phyloP scores from a whole-genome alignment of 768 basidiomycete species.

The Trametopsis cervina region DNA sequence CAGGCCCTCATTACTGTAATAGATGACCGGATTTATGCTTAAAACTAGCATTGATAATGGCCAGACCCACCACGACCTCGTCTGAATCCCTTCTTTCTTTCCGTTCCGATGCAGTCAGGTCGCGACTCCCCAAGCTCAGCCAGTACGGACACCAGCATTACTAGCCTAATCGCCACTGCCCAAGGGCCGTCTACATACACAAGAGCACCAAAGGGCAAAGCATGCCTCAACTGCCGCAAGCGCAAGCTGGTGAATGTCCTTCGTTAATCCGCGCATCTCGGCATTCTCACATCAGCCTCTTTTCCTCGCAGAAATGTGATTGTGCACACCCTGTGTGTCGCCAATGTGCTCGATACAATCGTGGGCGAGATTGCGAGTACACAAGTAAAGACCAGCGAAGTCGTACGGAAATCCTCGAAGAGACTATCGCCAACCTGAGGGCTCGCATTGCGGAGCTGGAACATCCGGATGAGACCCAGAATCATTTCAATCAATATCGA shows the following conservation, averaged over 20 bases:
- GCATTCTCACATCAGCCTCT: neutral
- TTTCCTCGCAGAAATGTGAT: conserved; percentile 53
- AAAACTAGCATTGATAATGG: no score
- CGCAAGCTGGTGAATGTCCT: conserved; percentile 19
- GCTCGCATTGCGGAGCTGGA: conserved; percentile 37
- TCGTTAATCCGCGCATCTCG: neutral
- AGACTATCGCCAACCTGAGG: conserved; percentile 49
- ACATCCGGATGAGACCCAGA: neutral
- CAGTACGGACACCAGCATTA: neutral
- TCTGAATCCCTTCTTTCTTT: neutral
- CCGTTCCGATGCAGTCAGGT: neutral
- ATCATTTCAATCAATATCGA: conserved; percentile 1
- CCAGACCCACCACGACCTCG: neutral
- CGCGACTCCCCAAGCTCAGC: neutral
- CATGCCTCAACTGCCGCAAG: conserved; percentile 21
- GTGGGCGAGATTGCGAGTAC: conserved; percentile 57
- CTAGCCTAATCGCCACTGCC: conserved; percentile 10
- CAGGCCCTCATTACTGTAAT: no score
- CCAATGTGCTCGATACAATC: conserved; percentile 52
- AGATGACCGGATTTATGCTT: no score
- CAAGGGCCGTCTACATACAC: conserved; percentile 9
- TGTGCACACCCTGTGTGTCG: conserved; percentile 58
- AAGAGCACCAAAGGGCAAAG: conserved; percentile 21
- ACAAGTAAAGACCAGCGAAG: conserved; percentile 57
- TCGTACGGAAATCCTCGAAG: conserved; percentile 54